Base-by-base conservation (phyloP, 257 asterid species). In the Avicennia marina region DNA sequence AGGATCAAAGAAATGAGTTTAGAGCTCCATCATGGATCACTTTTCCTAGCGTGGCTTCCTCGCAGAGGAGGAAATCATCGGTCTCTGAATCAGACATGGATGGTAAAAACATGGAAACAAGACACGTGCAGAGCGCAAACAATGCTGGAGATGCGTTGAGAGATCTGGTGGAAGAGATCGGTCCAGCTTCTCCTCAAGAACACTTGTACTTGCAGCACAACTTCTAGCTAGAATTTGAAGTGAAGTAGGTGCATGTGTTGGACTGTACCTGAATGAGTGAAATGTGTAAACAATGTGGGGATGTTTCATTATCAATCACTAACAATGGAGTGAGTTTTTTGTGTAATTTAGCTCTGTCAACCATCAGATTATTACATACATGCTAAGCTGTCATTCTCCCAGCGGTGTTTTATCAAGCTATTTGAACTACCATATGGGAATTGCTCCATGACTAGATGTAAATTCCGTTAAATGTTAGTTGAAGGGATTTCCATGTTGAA, bases 21-120 rank as follows among this genome's bases (percentile, higher is more conserved):
- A 75, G 98, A 19, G 96, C 96, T 21, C 96, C 98, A 1, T 85
- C 95, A 0, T 87, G 96, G 96, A 87, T 85, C 41, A 90, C 96
- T 21, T 87, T 85, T 65, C 96, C 98, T 4, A 87, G 96, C 31
- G 94, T 87, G 38, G 93, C 94, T 27, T 90, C 98, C 4, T 90
- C 98, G 1, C 96, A 85, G 71, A 77, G 98, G 77, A 75, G 94
- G 61, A 87, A 78, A 51, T 85, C 94, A 0, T 87, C 94, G 0
- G 91, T 79, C 48, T 87, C 94, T 4, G 96, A 85, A 24, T 90
- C 86, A 0, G 98, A 90, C 32, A 67, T 81, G 18, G 98, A 83
- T 15, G 87, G 81, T 20, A 84, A 81, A 67, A 78, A 75, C 20
- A 53, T 58, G 49, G 97, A 80, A 31, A 33, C 24, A 20, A 81